Percentiles rank a stretch among this genome's conserved stretches.
These are phyloP conservation scores for Carex kokanica DNA, from an alignment of 176 grass and related monocot genomes.

Conservation along the genomic window DNA sequence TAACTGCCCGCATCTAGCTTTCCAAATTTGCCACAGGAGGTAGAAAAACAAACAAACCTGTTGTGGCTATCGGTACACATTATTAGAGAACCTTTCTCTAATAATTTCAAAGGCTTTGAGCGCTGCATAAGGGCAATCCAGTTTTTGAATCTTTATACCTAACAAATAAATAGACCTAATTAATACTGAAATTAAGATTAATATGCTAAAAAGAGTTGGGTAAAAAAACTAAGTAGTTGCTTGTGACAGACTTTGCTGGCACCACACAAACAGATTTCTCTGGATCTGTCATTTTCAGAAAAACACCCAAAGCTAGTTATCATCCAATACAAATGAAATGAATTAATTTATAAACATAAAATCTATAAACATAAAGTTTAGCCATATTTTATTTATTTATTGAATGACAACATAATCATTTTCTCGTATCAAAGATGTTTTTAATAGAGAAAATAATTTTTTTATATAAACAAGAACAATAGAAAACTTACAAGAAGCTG, in stretches of 20 bases:
- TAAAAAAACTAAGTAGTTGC: not conserved
- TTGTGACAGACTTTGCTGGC: conserved; percentile 67
- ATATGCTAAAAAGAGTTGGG: conserved; percentile 5
- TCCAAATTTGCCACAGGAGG: too few relatives aligned
- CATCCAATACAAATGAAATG: not conserved
- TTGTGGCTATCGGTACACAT: too few relatives aligned
- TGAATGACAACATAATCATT: not conserved
- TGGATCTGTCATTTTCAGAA: conserved; percentile 51
- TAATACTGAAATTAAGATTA: conserved; percentile 23
- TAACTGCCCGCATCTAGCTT: too few relatives aligned
- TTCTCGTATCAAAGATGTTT: conserved; percentile 2
- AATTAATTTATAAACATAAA: not conserved
- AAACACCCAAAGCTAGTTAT: not conserved
- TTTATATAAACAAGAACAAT: not conserved
- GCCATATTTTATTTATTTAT: not conserved
- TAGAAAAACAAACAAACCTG: too few relatives aligned
- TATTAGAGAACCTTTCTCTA: too few relatives aligned
- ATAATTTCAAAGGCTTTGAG: too few relatives aligned
- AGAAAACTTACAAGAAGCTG: conserved; percentile 62
- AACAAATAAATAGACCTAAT: conserved; percentile 19
- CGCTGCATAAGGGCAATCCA: too few relatives aligned
- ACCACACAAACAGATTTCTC: conserved; percentile 67
- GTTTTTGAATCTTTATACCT: too few relatives aligned
- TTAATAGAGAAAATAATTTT: not conserved
- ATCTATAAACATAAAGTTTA: not conserved